Evolutionary conservation across 768 basidiomycete species (phyloP).

Genomic region (Leucosporidium yakuticum): DNA sequence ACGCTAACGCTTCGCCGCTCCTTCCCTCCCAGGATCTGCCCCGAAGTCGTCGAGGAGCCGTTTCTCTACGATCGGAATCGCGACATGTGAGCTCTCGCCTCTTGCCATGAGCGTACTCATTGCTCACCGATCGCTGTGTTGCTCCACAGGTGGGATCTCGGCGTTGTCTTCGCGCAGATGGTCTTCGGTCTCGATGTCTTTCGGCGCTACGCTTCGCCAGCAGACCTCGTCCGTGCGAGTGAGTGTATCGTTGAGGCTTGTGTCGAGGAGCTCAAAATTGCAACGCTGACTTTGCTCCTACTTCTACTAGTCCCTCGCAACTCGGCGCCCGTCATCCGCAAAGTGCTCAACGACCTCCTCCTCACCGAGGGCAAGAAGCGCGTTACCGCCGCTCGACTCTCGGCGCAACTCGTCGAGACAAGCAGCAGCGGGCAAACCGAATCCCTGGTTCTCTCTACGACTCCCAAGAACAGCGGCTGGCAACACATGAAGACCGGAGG

Average conservation of each 20-base stretch:
- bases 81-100: conserved; percentile 33
- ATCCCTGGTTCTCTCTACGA: conserved; percentile 13
- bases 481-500: conserved; percentile 2
- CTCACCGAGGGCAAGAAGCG: conserved; percentile 30
- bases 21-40: conserved; percentile 19
- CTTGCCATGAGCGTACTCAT: background rate
- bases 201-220: conserved; percentile 16
- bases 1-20: background rate
- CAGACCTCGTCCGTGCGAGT: conserved; percentile 28
- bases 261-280: no score
- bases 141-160: conserved; percentile 10
- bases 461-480: conserved; percentile 21
- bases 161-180: conserved; percentile 34
- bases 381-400: conserved; percentile 6
- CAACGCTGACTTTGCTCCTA: no score
- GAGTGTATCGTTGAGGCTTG: no score
- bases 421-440: conserved; percentile 11
- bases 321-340: conserved; percentile 16
- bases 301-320: conserved; percentile 15
- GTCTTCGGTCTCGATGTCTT: conserved; percentile 29
- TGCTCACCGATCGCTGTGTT: background rate
- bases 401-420: conserved; percentile 14
- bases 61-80: conserved; percentile 33
- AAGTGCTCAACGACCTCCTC: conserved; percentile 30
- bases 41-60: conserved; percentile 31